Conservation (phyloP, 2,329 filamentous ascomycete genomes). For the Polychaeton citri region DNA sequence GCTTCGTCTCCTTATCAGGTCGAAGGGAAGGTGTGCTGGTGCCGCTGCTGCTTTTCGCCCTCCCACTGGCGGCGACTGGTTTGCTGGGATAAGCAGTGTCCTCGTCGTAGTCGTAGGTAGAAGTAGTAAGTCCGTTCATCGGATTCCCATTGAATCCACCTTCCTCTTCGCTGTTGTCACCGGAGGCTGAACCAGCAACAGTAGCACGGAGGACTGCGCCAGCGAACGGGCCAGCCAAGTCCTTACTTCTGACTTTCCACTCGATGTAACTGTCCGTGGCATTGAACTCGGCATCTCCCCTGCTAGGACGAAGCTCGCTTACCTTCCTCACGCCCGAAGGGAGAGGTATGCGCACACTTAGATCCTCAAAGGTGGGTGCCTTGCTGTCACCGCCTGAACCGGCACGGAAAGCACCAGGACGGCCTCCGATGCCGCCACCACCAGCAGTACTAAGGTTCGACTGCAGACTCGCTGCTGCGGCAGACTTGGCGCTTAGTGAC, state of each 20-base stretch:
- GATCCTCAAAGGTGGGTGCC: constrained; percentile 49
- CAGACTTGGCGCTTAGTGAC: constrained; percentile 11
- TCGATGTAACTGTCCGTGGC: constrained; percentile 60
- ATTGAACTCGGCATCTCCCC: constrained; percentile 72
- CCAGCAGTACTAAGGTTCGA: constrained; percentile 17
- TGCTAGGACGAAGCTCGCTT: constrained; percentile 64
- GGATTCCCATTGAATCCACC: constrained; percentile 18
- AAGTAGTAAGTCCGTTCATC: constrained; percentile 26
- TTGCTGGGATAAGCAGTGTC: constrained; percentile 12
- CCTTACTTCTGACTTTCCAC: constrained; percentile 72
- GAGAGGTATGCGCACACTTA: constrained; percentile 66
- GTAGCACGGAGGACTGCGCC: constrained; percentile 59
- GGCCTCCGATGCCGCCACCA: constrained; percentile 9
- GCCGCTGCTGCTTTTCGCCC: background rate
- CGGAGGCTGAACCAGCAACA: constrained; percentile 45
- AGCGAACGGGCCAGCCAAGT: constrained; percentile 37
- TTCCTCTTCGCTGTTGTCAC: constrained; percentile 25
- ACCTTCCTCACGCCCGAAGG: constrained; percentile 69
- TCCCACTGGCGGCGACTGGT: background rate
- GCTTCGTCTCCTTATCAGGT: constrained; percentile 1
- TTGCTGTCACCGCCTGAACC: constrained; percentile 14
- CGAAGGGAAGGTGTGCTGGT: no score
- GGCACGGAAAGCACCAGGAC: constrained; percentile 11
- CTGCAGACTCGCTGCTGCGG: constrained; percentile 12
- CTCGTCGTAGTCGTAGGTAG: constrained; percentile 26